Percentiles rank a stretch among this genome's conserved stretches.
These are phyloP conservation scores for Cafeteria roenbergensis DNA, from an alignment of 108 stramenopile genomes.

Conservation along the genomic window DNA sequence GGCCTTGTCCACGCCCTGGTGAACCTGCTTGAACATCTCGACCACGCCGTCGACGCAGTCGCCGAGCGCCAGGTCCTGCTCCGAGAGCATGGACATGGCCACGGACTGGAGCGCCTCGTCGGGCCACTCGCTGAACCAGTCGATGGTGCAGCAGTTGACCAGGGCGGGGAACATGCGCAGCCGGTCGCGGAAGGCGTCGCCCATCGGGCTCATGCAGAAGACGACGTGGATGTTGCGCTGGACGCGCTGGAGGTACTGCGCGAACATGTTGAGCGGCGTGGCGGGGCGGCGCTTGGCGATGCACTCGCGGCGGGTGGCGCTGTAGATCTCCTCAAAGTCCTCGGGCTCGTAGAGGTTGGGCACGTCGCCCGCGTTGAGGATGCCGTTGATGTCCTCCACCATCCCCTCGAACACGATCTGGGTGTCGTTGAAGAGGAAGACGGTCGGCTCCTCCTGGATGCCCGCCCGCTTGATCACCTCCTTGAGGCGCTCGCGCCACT, in stretches of 20 bases:
- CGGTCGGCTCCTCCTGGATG: conserved; percentile 41
- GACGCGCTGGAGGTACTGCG: conserved; percentile 45
- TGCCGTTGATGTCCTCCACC: conserved; percentile 56
- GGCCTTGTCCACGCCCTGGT: conserved; percentile 41
- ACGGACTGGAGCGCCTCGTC: conserved; percentile 49
- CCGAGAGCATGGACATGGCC: conserved; percentile 33
- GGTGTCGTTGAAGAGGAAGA: conserved; percentile 50
- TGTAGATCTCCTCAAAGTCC: conserved; percentile 42
- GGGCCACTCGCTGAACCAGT: conserved; percentile 59
- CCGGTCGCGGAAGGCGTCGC: conserved; percentile 46
- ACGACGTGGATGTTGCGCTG: conserved; percentile 48
- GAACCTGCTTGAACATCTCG: conserved; percentile 45
- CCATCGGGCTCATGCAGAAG: conserved; percentile 49
- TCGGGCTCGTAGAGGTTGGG: conserved; percentile 48
- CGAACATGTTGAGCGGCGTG: conserved; percentile 52
- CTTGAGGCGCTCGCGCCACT: conserved; percentile 51
- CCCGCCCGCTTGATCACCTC: conserved; percentile 39
- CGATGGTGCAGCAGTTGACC: conserved; percentile 44
- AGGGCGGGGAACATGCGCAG: conserved; percentile 47
- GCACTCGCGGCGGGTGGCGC: conserved; percentile 37
- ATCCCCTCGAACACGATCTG: conserved; percentile 51
- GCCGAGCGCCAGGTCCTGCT: conserved; percentile 30
- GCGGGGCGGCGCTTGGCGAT: conserved; percentile 38
- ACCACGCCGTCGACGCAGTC: conserved; percentile 29
- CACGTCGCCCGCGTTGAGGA: conserved; percentile 47